phyloP scores from a whole-genome alignment of 306 rosid species.

The Dicorynia guianensis region DNA sequence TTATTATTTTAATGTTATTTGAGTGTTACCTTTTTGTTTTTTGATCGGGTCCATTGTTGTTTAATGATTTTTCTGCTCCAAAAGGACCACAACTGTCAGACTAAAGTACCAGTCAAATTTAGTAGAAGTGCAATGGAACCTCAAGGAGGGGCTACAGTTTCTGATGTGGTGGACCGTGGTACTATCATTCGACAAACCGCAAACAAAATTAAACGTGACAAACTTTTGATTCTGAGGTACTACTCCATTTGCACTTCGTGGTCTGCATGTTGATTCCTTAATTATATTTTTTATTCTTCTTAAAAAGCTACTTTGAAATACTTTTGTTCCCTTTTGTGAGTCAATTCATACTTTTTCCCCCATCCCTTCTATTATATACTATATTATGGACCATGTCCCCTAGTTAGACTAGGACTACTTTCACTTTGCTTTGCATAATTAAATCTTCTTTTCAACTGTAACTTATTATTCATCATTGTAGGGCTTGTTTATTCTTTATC shows the following conservation, averaged over 20 bases:
- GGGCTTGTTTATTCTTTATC: neutral
- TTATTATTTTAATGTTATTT: neutral
- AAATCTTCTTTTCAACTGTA: neutral
- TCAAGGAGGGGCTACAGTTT: neutral
- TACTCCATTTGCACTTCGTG: neutral
- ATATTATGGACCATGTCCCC: neutral
- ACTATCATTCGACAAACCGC: neutral
- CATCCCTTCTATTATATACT: neutral
- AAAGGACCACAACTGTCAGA: slow-evolving; percentile 3
- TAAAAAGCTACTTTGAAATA: neutral
- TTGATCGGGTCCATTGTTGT: neutral
- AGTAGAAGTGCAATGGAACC: neutral
- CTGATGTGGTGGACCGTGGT: neutral
- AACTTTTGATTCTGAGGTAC: slow-evolving; percentile 38
- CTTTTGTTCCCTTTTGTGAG: neutral
- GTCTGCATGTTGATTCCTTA: neutral
- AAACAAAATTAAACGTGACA: neutral
- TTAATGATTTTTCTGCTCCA: neutral
- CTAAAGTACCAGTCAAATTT: neutral
- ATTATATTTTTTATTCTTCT: neutral
- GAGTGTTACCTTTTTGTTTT: neutral
- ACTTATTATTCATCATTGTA: neutral
- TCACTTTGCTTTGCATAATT: neutral
- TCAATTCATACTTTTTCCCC: neutral
- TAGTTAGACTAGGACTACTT: neutral